A percentile compares a stretch with the other conserved stretches of the same genome.
Evolutionary conservation across 2,329 filamentous ascomycete species (phyloP).

Genomic region (Emydomyces testavorans): DNA sequence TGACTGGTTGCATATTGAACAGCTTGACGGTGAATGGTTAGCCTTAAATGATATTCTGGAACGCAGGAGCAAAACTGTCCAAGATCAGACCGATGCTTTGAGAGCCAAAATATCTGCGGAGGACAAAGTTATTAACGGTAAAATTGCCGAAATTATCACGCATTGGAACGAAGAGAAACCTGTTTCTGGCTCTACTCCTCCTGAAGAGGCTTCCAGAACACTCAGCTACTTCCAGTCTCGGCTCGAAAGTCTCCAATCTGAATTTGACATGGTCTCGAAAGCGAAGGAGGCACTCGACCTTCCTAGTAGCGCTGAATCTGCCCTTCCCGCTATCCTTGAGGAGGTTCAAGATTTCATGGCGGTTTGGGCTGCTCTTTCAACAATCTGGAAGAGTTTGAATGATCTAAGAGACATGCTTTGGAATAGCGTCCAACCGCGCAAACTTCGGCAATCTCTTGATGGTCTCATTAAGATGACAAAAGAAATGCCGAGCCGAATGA

Average conservation of each 20-base stretch:
- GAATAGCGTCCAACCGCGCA: constrained; percentile 90
- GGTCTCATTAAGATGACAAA: constrained; percentile 94
- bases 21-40: constrained; percentile 93
- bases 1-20: constrained; percentile 92
- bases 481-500: constrained; percentile 97
- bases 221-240: constrained; percentile 71
- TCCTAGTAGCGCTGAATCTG: constrained; percentile 64
- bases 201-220: constrained; percentile 74
- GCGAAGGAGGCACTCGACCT: constrained; percentile 95
- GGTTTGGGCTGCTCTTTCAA: constrained; percentile 89
- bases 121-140: constrained; percentile 79
- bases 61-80: constrained; percentile 87
- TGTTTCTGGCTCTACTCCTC: constrained; percentile 84
- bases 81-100: constrained; percentile 90
- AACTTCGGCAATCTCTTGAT: constrained; percentile 80
- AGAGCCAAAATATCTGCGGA: constrained; percentile 91
- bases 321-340: constrained; percentile 75
- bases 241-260: constrained; percentile 72
- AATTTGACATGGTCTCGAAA: constrained; percentile 86
- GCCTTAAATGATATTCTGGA: constrained; percentile 82
- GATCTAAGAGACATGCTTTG: constrained; percentile 86
- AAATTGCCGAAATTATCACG: constrained; percentile 69
- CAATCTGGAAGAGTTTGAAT: constrained; percentile 92
- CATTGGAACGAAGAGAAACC: constrained; percentile 97
- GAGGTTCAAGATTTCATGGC: constrained; percentile 98